A percentile compares a stretch with the other conserved stretches of the same genome.
phyloP scores from a whole-genome alignment of 148 eudicot genomes.

The Cornus kousa region DNA sequence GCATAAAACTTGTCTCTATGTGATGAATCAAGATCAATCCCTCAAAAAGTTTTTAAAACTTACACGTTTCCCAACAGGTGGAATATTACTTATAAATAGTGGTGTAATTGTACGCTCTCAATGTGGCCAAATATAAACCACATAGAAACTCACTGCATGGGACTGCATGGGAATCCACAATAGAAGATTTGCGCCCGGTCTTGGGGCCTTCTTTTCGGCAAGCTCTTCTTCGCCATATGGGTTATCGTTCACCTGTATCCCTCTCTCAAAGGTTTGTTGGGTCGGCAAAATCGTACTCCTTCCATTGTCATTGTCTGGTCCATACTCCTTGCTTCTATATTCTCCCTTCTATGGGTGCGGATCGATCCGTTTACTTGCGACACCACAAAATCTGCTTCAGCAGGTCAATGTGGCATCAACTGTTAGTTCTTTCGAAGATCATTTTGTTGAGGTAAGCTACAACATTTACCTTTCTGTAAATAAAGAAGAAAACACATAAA shows the following conservation, averaged over 20 bases:
- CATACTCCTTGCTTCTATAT: constrained; percentile 54
- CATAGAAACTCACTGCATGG: too few species aligned
- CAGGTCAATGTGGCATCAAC: constrained; percentile 43
- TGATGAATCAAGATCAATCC: too few species aligned
- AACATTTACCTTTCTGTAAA: background rate
- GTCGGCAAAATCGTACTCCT: constrained; percentile 50
- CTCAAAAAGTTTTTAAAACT: too few species aligned
- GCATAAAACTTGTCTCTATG: too few species aligned
- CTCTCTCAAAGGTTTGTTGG: constrained; percentile 62
- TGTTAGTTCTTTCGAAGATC: constrained; percentile 22
- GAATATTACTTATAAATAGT: too few species aligned
- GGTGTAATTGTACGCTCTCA: too few species aligned
- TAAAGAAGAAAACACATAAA: background rate
- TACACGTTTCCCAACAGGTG: too few species aligned
- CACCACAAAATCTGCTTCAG: background rate
- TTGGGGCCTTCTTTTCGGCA: constrained; percentile 54
- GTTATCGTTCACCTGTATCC: constrained; percentile 59
- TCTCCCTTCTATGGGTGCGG: constrained; percentile 54
- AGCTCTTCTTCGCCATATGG: constrained; percentile 54
- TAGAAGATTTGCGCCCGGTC: too few species aligned
- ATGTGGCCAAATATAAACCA: too few species aligned
- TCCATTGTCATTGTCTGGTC: constrained; percentile 58
- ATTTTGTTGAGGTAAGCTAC: background rate
- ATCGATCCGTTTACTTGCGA: constrained; percentile 40
- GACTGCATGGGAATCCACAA: too few species aligned